These are phyloP conservation scores for Tuber borchii DNA, from an alignment of 495 filamentous ascomycete species.

Conservation along the genomic window DNA sequence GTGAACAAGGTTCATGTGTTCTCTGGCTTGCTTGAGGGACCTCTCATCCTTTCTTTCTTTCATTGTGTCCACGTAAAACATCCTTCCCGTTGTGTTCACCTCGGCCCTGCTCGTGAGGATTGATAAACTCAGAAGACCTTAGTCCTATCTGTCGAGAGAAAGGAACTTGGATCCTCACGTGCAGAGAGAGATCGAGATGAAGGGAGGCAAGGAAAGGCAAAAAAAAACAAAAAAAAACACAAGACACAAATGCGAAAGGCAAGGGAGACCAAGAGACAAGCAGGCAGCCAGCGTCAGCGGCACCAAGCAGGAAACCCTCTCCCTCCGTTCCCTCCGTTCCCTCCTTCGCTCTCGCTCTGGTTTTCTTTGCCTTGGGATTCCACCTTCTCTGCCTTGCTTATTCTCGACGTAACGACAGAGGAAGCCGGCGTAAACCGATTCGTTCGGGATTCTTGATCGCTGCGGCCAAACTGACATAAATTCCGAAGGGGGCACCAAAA, in stretches of 20 bases:
- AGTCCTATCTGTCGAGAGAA: conserved; percentile 27
- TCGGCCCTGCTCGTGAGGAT: conserved; percentile 23
- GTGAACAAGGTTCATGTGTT: not conserved
- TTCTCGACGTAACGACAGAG: not conserved
- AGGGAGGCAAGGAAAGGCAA: conserved; percentile 20
- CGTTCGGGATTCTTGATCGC: conserved; percentile 1
- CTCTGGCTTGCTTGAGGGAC: not conserved
- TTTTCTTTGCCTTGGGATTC: not conserved
- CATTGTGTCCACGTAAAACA: conserved; percentile 1
- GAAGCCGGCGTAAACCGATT: conserved; percentile 1
- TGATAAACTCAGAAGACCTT: conserved; percentile 10
- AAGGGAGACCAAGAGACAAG: not conserved
- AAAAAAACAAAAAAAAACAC: not conserved
- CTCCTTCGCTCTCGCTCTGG: not conserved
- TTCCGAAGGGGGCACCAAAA: not conserved
- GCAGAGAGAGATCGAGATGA: conserved; percentile 29
- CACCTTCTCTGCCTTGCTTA: not conserved
- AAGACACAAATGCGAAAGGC: not conserved
- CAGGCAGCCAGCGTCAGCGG: not conserved
- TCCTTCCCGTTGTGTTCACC: not conserved
- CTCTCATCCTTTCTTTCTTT: not conserved
- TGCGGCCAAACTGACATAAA: not conserved
- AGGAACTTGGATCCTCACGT: conserved; percentile 5
- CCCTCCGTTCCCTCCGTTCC: not conserved
- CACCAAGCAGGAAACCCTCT: not conserved